Evolutionary conservation across 768 basidiomycete genomes (phyloP).

Genomic region (Pleurotus ostreatus): DNA sequence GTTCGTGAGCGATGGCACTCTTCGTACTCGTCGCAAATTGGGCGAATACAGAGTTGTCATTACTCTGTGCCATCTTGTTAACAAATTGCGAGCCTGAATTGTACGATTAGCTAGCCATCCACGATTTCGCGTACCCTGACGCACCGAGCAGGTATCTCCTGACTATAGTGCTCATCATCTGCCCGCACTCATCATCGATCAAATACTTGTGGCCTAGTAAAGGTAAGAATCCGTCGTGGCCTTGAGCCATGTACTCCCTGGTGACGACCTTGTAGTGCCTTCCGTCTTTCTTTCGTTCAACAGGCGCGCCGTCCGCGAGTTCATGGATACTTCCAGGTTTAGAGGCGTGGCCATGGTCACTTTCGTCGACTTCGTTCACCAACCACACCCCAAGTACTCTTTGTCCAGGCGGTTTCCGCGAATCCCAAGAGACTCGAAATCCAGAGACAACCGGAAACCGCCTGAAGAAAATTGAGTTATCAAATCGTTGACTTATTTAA

Average conservation of each 20-base stretch:
- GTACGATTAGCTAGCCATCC: no score
- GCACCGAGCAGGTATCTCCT: conserved; percentile 77
- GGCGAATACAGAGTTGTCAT: conserved; percentile 23
- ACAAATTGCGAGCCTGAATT: conserved; percentile 68
- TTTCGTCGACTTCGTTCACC: conserved; percentile 34
- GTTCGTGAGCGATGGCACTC: conserved; percentile 43
- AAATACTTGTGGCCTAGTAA: conserved; percentile 65
- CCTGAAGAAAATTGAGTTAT: conserved; percentile 29
- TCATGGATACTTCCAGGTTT: conserved; percentile 15
- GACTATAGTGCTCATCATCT: conserved; percentile 74
- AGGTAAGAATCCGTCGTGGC: conserved; percentile 77
- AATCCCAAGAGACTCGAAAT: conserved; percentile 85
- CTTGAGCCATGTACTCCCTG: conserved; percentile 81
- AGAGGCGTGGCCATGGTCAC: conserved; percentile 18
- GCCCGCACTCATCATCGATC: conserved; percentile 81
- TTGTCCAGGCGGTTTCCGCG: conserved; percentile 60
- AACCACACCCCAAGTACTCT: conserved; percentile 75
- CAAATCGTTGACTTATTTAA: no score
- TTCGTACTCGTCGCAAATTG: conserved; percentile 41
- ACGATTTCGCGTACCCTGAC: conserved; percentile 18
- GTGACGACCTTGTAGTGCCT: conserved; percentile 77
- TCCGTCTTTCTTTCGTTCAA: conserved; percentile 49
- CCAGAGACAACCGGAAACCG: conserved; percentile 89
- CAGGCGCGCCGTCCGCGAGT: conserved; percentile 45
- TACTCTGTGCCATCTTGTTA: conserved; percentile 48